Conservation (phyloP, 1,284 basidiomycete species). For the Blastosporella zonata region DNA sequence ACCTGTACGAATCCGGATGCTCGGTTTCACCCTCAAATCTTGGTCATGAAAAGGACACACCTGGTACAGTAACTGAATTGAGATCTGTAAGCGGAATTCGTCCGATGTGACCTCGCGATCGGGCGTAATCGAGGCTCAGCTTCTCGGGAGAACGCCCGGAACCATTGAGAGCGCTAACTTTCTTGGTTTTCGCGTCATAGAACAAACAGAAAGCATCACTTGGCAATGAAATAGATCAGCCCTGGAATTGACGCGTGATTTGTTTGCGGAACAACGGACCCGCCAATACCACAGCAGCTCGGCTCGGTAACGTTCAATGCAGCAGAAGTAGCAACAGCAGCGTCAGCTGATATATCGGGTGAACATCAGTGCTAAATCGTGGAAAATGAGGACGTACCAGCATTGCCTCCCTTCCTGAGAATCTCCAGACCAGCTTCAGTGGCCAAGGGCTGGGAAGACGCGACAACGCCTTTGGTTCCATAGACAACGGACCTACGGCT, state of each 20-base stretch:
- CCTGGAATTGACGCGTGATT: neutral
- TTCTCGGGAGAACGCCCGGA: slow-evolving; percentile 84
- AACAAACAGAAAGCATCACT: slow-evolving; percentile 93
- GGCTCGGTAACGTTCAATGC: slow-evolving; percentile 90
- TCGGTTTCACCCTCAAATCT: neutral
- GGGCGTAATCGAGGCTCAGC: slow-evolving; percentile 73
- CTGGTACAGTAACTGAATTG: slow-evolving; percentile 91
- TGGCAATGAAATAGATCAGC: slow-evolving; percentile 13
- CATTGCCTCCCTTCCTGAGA: slow-evolving; percentile 87
- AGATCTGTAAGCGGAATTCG: slow-evolving; percentile 74
- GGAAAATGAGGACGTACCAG: slow-evolving; percentile 45
- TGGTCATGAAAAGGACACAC: slow-evolving; percentile 31
- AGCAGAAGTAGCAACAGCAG: slow-evolving; percentile 65
- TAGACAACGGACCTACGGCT: slow-evolving; percentile 77
- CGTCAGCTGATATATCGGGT: slow-evolving; percentile 34
- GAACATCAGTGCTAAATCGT: neutral
- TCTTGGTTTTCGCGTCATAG: slow-evolving; percentile 79
- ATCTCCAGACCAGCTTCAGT: slow-evolving; percentile 88
- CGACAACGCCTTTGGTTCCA: slow-evolving; percentile 84
- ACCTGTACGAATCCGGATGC: slow-evolving; percentile 43
- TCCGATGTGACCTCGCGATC: slow-evolving; percentile 68
- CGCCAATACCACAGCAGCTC: slow-evolving; percentile 77
- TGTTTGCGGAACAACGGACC: slow-evolving; percentile 41
- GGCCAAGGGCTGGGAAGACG: slow-evolving; percentile 89
- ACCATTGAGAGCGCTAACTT: slow-evolving; percentile 82